Percentiles rank a stretch among this genome's conserved stretches.
phyloP scores from a whole-genome alignment of 208 protist genomes.

The Wallacemonas collosoma region DNA sequence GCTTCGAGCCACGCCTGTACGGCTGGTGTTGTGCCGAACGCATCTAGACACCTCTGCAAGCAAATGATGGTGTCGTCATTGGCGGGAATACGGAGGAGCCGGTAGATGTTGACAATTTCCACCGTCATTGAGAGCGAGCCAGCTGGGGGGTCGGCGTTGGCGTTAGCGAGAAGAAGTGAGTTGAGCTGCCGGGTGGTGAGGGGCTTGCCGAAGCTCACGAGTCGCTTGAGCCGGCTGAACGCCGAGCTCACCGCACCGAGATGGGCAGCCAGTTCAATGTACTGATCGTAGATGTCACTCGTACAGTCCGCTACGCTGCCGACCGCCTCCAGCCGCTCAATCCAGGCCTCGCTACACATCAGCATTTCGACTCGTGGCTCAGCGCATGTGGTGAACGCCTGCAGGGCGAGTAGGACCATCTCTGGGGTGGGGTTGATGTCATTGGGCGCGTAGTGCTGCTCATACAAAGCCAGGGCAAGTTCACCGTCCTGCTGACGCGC shows the following conservation, averaged over 20 bases:
- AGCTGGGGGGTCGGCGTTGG: conserved; percentile 60
- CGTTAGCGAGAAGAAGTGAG: conserved; percentile 83
- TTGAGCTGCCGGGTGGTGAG: conserved; percentile 84
- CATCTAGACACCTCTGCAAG: conserved; percentile 46
- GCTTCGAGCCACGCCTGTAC: conserved; percentile 32
- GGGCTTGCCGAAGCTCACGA: conserved; percentile 76
- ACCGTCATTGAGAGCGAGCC: conserved; percentile 61
- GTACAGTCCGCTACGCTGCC: conserved; percentile 71
- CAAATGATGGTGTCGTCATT: conserved; percentile 78
- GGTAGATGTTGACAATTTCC: conserved; percentile 71
- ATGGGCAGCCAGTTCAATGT: conserved; percentile 77
- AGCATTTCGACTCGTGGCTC: conserved; percentile 70
- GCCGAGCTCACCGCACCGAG: conserved; percentile 74
- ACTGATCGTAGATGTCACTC: conserved; percentile 73
- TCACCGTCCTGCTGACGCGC: conserved; percentile 79
- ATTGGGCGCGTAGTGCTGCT: conserved; percentile 60
- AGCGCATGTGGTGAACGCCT: conserved; percentile 68
- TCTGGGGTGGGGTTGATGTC: conserved; percentile 86
- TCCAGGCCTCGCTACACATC: conserved; percentile 38
- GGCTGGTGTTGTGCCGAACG: conserved; percentile 41
- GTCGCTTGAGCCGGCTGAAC: conserved; percentile 72
- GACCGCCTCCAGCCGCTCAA: conserved; percentile 65
- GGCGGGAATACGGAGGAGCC: conserved; percentile 45
- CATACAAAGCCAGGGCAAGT: conserved; percentile 70
- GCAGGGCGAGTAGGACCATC: conserved; percentile 76